Base-by-base conservation (phyloP, 1,139 yeast genomes). In the Diutina ranongensis region DNA sequence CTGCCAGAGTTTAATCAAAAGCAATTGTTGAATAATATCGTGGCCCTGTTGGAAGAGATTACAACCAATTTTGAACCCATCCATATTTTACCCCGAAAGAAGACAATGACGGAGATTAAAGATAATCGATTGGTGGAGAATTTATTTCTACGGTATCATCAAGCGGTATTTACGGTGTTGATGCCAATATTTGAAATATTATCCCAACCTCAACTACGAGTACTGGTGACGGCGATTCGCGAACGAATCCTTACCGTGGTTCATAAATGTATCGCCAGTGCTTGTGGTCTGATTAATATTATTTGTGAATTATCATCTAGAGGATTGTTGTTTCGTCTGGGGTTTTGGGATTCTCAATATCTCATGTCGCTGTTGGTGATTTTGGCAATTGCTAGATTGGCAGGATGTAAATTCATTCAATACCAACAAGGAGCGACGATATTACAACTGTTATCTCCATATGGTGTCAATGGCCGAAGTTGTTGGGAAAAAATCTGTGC, bases 311-410 rank as follows among this genome's bases (percentile, higher is more conserved):
- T 74, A 45, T 66, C 62, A 44, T 60, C 60, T 38, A 55, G 61
- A 47, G 60, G 65, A 9, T 55, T 65, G 50, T 55, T 73, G 22
- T 72, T 73, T 35, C 58, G 64, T 16, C 63, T 68, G 48, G 80
- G 78, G 12, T 74, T 69, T 54, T 74, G 76, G 74, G 79, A 75
- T 54, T 65, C 73, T 34, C 75, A 74, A 52, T 74, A 72, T 55
- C 57, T 74, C 45, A 51, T 72, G 13, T 53, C 71, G 35, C 59
- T 71, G 18, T 57, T 72, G 31, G 57, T 71, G 28, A 65, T 74
- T 58, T 47, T 49, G 1, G 33, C 48, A n/a, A 44, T 50, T 4
- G 63, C 70, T 1, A 9, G 34, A n/a, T 31, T 31, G 13, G 34
- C 15, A 4, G 34, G 34, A 15, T 31, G 34, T 31, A 31, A 5